Percentiles rank a stretch among this genome's conserved stretches.
These are phyloP conservation scores for Coelastrella sp. DNA, from an alignment of 139 green algal genomes.

Conservation along the genomic window DNA sequence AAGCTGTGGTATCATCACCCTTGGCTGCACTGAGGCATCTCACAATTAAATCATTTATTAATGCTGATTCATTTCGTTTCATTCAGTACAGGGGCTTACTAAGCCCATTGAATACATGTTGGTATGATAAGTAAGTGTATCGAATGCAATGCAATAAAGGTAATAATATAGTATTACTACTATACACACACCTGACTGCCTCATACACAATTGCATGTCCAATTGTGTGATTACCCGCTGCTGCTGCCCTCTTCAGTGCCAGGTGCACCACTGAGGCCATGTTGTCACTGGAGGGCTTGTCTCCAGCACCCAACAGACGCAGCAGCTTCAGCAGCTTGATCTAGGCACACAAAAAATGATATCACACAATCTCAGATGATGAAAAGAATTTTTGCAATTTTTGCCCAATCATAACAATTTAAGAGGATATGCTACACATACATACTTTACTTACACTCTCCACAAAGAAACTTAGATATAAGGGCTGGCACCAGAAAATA, in stretches of 20 bases:
- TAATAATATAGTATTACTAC: background rate
- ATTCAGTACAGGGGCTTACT: too few species aligned
- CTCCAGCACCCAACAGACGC: constrained; percentile 80
- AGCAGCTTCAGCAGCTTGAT: constrained; percentile 96
- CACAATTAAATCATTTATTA: too few species aligned
- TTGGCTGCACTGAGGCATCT: too few species aligned
- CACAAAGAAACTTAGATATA: too few species aligned
- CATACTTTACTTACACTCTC: too few species aligned
- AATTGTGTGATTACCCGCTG: constrained; percentile 71
- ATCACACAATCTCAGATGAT: too few species aligned
- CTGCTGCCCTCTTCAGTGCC: constrained; percentile 52
- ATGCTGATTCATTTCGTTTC: too few species aligned
- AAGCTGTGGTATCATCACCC: background rate
- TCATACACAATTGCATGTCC: constrained; percentile 95
- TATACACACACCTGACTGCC: constrained; percentile 66
- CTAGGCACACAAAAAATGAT: constrained; percentile 52
- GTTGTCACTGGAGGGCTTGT: constrained; percentile 84
- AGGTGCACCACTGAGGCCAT: constrained; percentile 88
- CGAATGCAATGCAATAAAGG: background rate
- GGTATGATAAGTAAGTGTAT: background rate
- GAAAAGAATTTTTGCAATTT: too few species aligned
- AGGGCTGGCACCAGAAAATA: too few species aligned
- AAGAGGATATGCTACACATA: background rate
- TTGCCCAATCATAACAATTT: too few species aligned
- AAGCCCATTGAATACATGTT: too few species aligned